These are phyloP conservation scores for Naganishia kalamii DNA, from an alignment of 768 basidiomycete species.

Conservation along the genomic window DNA sequence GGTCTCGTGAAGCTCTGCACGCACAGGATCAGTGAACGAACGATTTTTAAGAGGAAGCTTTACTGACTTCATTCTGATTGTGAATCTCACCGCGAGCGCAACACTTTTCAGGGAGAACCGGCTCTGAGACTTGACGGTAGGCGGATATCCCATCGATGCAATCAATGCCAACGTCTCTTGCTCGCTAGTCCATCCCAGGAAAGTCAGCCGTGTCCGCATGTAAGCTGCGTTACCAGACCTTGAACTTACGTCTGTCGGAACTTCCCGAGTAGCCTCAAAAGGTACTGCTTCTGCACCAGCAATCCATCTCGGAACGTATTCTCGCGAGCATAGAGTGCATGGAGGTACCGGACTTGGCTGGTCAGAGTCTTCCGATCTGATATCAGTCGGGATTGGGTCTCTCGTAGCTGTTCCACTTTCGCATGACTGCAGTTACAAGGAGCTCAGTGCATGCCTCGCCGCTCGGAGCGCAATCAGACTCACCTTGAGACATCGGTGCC, in stretches of 20 bases:
- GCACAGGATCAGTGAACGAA: not conserved
- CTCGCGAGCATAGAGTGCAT: constrained; percentile 84
- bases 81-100: constrained; percentile 34
- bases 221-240: not conserved
- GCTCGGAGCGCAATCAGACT: not conserved
- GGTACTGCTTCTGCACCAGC: constrained; percentile 79
- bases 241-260: constrained; percentile 41
- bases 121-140: constrained; percentile 15
- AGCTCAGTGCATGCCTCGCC: not conserved
- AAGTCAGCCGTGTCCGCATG: not conserved
- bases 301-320: constrained; percentile 68
- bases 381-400: not conserved
- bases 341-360: constrained; percentile 82
- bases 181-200: constrained; percentile 25
- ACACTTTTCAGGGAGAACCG: constrained; percentile 35
- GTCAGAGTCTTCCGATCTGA: constrained; percentile 80
- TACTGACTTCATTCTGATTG: constrained; percentile 37
- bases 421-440: not conserved
- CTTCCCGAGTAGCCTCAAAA: constrained; percentile 61
- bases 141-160: constrained; percentile 43
- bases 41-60: not conserved
- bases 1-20: constrained; percentile 4
- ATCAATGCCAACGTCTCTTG: constrained; percentile 41
- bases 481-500: not conserved
- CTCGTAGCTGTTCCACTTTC: not conserved